phyloP scores from a whole-genome alignment of 2,329 filamentous ascomycete species.

The Calonectria pteridis region DNA sequence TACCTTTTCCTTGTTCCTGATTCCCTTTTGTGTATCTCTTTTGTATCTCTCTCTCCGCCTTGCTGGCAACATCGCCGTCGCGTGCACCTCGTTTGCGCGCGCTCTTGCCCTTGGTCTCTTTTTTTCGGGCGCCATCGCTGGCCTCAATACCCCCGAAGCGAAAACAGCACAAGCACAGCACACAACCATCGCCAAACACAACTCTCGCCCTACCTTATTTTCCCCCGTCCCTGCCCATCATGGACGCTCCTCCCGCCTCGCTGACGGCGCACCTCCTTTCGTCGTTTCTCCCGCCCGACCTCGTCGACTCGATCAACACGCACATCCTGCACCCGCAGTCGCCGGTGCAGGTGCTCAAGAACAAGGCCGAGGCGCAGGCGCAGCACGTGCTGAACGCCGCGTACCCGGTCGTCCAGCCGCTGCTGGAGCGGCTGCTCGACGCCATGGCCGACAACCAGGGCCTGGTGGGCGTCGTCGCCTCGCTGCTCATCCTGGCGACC shows the following conservation, averaged over 20 bases:
- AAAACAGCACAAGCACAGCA: too few relatives aligned
- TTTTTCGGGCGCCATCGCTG: not conserved
- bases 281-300: slow-evolving; percentile 59
- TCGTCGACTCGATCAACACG: slow-evolving; percentile 58
- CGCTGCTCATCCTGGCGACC: slow-evolving; percentile 57
- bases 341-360: slow-evolving; percentile 57
- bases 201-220: not conserved
- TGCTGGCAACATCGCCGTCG: not conserved
- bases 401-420: slow-evolving; percentile 57
- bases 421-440: slow-evolving; percentile 55
- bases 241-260: slow-evolving; percentile 45
- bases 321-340: slow-evolving; percentile 62
- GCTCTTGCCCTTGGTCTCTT: not conserved
- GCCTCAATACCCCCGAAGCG: not conserved
- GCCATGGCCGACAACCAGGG: slow-evolving; percentile 52
- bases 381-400: slow-evolving; percentile 48
- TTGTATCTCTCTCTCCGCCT: not conserved
- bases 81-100: not conserved
- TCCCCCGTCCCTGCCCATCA: slow-evolving; percentile 22
- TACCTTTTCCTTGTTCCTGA: not conserved
- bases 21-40: not conserved
- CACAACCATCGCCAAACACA: not conserved
- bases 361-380: slow-evolving; percentile 48
- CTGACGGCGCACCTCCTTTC: slow-evolving; percentile 52
- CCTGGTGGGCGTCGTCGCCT: slow-evolving; percentile 47